Percentiles rank a stretch among this genome's conserved stretches.
These are phyloP conservation scores for Zygoascus biomembranicola DNA, from an alignment of 805 yeast species.

Conservation along the genomic window DNA sequence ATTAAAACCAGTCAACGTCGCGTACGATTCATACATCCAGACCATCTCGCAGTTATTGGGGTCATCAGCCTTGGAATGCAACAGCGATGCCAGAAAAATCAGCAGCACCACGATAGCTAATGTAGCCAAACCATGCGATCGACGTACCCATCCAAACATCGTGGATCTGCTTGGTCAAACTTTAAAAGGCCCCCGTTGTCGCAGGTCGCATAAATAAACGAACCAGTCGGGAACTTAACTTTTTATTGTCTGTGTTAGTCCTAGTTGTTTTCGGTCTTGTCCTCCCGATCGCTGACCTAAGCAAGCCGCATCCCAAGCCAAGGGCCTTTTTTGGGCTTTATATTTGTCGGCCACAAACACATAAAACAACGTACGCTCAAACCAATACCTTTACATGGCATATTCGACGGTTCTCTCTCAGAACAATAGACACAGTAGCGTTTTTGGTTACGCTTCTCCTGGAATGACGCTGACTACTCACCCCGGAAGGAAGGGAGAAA, in stretches of 20 bases:
- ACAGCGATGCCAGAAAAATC: neutral
- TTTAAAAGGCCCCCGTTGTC: too few relatives aligned
- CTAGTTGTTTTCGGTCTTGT: too few relatives aligned
- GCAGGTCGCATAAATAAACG: too few relatives aligned
- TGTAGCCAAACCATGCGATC: neutral
- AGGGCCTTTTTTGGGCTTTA: too few relatives aligned
- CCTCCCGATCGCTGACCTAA: too few relatives aligned
- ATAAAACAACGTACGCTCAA: neutral
- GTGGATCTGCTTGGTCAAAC: neutral
- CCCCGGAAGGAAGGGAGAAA: neutral
- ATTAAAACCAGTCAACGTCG: slow-evolving; percentile 14
- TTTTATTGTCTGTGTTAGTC: too few relatives aligned
- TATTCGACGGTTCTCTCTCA: neutral
- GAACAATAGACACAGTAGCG: neutral
- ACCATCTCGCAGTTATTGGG: slow-evolving; percentile 15
- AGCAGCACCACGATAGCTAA: neutral
- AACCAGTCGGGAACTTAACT: too few relatives aligned
- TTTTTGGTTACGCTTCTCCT: neutral
- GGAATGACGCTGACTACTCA: neutral
- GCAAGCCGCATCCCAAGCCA: too few relatives aligned
- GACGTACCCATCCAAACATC: neutral
- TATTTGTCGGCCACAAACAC: neutral
- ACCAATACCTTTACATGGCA: neutral
- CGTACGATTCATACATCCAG: slow-evolving; percentile 19
- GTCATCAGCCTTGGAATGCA: neutral